Percentiles rank a stretch among this genome's conserved stretches.
phyloP scores from a whole-genome alignment of 331 rosid genomes.

The Arachis monticola region DNA sequence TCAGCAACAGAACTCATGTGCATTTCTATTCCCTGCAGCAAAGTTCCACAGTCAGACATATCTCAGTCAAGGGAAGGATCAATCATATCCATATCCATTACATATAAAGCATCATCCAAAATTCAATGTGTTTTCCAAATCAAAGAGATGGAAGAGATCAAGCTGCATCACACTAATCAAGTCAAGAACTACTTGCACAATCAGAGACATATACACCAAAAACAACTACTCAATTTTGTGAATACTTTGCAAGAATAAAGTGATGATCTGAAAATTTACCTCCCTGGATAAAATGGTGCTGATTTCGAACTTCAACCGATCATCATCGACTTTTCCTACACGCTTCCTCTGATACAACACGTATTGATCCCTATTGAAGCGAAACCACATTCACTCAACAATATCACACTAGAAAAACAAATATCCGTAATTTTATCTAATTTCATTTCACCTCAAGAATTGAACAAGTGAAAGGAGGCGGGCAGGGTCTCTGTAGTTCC shows the following conservation, averaged over 20 bases:
- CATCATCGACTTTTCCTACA: slow-evolving; percentile 85
- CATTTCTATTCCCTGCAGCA: slow-evolving; percentile 95
- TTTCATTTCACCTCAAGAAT: slow-evolving; percentile 60
- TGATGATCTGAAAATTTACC: slow-evolving; percentile 50
- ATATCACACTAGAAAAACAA: neutral
- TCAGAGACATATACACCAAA: neutral
- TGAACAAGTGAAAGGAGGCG: slow-evolving; percentile 72
- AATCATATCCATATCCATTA: neutral
- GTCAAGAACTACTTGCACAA: slow-evolving; percentile 10
- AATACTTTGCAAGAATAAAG: neutral
- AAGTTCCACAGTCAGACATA: slow-evolving; percentile 22
- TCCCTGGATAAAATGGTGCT: slow-evolving; percentile 82
- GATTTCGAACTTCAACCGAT: slow-evolving; percentile 85
- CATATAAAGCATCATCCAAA: slow-evolving; percentile 24
- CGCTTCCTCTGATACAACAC: slow-evolving; percentile 76
- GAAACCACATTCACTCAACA: neutral
- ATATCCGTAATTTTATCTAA: neutral
- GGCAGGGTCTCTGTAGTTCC: slow-evolving; percentile 70
- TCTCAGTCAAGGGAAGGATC: slow-evolving; percentile 7
- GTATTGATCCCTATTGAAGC: slow-evolving; percentile 66
- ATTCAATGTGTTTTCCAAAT: slow-evolving; percentile 20
- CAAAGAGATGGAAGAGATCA: slow-evolving; percentile 20
- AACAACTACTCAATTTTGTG: neutral
- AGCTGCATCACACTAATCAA: slow-evolving; percentile 1
- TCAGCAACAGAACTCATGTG: slow-evolving; percentile 65